These are phyloP conservation scores for Lithospermum erythrorhizon DNA, from an alignment of 257 asterid species.

Conservation along the genomic window DNA sequence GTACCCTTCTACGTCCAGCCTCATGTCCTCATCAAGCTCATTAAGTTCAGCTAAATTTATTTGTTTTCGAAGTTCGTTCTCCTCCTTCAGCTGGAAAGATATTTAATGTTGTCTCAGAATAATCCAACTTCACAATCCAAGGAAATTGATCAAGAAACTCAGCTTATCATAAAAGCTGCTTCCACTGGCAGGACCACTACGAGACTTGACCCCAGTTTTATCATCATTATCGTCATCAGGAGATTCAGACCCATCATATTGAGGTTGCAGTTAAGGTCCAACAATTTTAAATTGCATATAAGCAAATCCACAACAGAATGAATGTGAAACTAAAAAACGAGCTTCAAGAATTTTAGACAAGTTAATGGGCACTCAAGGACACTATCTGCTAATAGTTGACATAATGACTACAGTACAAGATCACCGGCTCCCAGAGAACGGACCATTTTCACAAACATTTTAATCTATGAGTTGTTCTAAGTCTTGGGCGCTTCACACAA, in stretches of 20 bases:
- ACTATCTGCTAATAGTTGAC: not conserved
- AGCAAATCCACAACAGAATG: conserved; percentile 13
- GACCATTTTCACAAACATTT: no score
- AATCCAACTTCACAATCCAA: not conserved
- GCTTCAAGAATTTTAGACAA: not conserved
- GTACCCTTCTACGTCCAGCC: conserved; percentile 75
- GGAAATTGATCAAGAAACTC: conserved; percentile 12
- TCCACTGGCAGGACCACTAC: conserved; percentile 45
- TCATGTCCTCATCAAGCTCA: conserved; percentile 83
- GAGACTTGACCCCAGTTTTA: conserved; percentile 32
- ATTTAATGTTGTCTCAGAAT: conserved; percentile 1
- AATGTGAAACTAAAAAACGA: not conserved
- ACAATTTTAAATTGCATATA: conserved; percentile 4
- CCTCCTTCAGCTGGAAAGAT: conserved; percentile 64
- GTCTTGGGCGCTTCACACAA: not conserved
- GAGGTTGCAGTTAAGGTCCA: conserved; percentile 53
- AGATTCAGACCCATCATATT: conserved; percentile 43
- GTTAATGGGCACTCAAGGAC: not conserved
- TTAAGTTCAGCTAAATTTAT: conserved; percentile 69
- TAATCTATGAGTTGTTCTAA: no score
- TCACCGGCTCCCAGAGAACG: not conserved
- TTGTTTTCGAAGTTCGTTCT: conserved; percentile 76
- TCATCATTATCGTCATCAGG: conserved; percentile 53
- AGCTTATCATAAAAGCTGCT: conserved; percentile 75
- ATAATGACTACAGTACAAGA: not conserved